Conservation (phyloP, 225 moss, liverwort and hornwort genomes). For the Ulota crispa region DNA sequence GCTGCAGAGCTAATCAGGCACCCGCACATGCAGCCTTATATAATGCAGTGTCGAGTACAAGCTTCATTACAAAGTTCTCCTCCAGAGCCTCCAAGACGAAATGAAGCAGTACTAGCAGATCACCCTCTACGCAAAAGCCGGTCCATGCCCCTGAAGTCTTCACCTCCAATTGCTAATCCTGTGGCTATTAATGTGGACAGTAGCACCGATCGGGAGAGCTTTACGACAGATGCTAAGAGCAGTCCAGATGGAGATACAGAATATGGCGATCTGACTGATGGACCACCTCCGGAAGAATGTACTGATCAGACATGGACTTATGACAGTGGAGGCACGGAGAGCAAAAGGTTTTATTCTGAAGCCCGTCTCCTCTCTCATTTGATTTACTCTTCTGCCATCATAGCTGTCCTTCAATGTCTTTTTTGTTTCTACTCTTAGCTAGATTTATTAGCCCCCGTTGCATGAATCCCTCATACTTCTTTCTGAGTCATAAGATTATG, state of each 20-base stretch:
- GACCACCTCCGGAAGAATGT: conserved; percentile 54
- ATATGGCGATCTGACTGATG: conserved; percentile 77
- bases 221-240: conserved; percentile 77
- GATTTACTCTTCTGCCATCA: background rate
- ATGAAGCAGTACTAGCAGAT: conserved; percentile 44
- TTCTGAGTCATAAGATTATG: background rate
- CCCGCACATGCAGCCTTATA: conserved; percentile 94
- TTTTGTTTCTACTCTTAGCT: background rate
- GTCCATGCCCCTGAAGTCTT: conserved; percentile 33
- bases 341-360: conserved; percentile 35
- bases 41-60: conserved; percentile 88
- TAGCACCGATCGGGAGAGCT: conserved; percentile 82
- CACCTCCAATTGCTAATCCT: conserved; percentile 33
- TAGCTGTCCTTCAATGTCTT: background rate
- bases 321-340: conserved; percentile 60
- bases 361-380: background rate
- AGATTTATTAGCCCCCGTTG: background rate
- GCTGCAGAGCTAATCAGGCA: conserved; percentile 89
- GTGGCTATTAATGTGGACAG: conserved; percentile 32
- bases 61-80: conserved; percentile 66
- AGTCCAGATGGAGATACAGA: conserved; percentile 89
- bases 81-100: conserved; percentile 47
- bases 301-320: conserved; percentile 74
- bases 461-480: background rate
- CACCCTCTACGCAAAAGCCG: conserved; percentile 48